These are phyloP conservation scores for Microcera coccophila DNA, from an alignment of 2,329 filamentous ascomycete species.

Conservation along the genomic window DNA sequence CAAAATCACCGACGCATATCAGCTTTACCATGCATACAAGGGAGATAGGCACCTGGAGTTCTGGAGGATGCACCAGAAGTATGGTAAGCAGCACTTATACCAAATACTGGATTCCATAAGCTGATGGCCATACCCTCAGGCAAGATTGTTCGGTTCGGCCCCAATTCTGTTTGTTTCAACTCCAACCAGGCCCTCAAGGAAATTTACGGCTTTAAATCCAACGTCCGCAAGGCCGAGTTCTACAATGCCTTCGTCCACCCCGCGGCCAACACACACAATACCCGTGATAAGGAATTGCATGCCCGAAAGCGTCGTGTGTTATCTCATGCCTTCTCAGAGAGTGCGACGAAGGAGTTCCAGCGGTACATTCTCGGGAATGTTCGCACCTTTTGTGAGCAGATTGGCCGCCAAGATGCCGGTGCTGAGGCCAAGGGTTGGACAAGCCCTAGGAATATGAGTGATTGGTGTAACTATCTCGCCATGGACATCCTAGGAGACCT, in stretches of 20 bases:
- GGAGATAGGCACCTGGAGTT: slow-evolving; percentile 73
- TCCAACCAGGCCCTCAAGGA: slow-evolving; percentile 62
- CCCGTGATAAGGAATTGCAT: slow-evolving; percentile 64
- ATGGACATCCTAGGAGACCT: slow-evolving; percentile 61
- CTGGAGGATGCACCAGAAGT: slow-evolving; percentile 65
- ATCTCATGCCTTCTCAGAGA: slow-evolving; percentile 67
- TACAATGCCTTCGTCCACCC: slow-evolving; percentile 71
- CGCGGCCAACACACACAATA: slow-evolving; percentile 68
- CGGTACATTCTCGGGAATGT: slow-evolving; percentile 63
- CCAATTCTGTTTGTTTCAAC: slow-evolving; percentile 76
- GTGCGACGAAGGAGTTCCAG: slow-evolving; percentile 65
- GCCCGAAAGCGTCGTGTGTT: slow-evolving; percentile 68
- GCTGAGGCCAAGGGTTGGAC: slow-evolving; percentile 55
- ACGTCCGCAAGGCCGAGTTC: slow-evolving; percentile 66
- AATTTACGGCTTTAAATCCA: slow-evolving; percentile 61
- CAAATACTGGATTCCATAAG: neutral
- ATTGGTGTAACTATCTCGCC: slow-evolving; percentile 59
- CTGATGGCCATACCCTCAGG: slow-evolving; percentile 38
- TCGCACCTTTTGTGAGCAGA: slow-evolving; percentile 60
- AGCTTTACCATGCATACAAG: slow-evolving; percentile 70
- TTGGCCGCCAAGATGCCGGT: slow-evolving; percentile 43
- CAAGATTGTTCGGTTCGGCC: slow-evolving; percentile 70
- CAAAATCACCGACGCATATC: slow-evolving; percentile 60
- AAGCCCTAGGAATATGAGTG: slow-evolving; percentile 56
- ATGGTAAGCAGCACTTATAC: slow-evolving; percentile 51